Evolutionary conservation across 495 filamentous ascomycete species (phyloP).

Genomic region (Podospora comata): DNA sequence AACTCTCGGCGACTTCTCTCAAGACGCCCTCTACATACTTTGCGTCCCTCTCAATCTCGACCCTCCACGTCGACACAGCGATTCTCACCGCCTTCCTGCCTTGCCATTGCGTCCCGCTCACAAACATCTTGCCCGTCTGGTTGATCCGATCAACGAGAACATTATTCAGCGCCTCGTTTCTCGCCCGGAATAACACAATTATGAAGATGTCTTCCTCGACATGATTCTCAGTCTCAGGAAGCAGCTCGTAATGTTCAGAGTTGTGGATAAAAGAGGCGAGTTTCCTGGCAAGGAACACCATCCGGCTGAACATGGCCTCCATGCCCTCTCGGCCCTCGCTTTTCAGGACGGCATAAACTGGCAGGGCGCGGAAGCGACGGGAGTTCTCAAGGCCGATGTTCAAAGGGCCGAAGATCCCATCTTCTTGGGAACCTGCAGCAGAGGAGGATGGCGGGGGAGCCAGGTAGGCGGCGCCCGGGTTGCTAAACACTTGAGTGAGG

Average conservation of each 20-base stretch:
- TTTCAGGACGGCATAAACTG: slow-evolving; percentile 78
- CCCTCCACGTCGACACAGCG: slow-evolving; percentile 81
- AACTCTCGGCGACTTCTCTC: slow-evolving; percentile 23
- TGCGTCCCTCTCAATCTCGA: slow-evolving; percentile 56
- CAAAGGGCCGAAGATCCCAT: slow-evolving; percentile 69
- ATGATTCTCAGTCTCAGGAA: slow-evolving; percentile 47
- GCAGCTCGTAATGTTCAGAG: slow-evolving; percentile 58
- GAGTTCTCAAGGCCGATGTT: slow-evolving; percentile 93
- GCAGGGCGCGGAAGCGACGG: slow-evolving; percentile 81
- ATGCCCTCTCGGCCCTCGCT: slow-evolving; percentile 72
- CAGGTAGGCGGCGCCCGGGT: slow-evolving; percentile 84
- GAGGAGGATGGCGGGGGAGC: slow-evolving; percentile 31
- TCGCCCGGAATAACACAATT: slow-evolving; percentile 77
- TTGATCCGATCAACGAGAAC: slow-evolving; percentile 69
- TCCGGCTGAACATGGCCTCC: slow-evolving; percentile 64
- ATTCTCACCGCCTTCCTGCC: slow-evolving; percentile 68
- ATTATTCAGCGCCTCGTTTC: slow-evolving; percentile 61
- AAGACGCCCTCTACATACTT: slow-evolving; percentile 50
- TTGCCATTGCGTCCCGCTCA: slow-evolving; percentile 77
- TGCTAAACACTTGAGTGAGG: slow-evolving; percentile 66
- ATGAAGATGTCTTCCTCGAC: slow-evolving; percentile 58
- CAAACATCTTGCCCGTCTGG: slow-evolving; percentile 68
- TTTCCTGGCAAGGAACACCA: slow-evolving; percentile 65
- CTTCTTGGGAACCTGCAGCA: slow-evolving; percentile 18
- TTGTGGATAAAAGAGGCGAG: slow-evolving; percentile 61